phyloP scores from a whole-genome alignment of 495 filamentous ascomycete genomes.

The Cercophora scortea region DNA sequence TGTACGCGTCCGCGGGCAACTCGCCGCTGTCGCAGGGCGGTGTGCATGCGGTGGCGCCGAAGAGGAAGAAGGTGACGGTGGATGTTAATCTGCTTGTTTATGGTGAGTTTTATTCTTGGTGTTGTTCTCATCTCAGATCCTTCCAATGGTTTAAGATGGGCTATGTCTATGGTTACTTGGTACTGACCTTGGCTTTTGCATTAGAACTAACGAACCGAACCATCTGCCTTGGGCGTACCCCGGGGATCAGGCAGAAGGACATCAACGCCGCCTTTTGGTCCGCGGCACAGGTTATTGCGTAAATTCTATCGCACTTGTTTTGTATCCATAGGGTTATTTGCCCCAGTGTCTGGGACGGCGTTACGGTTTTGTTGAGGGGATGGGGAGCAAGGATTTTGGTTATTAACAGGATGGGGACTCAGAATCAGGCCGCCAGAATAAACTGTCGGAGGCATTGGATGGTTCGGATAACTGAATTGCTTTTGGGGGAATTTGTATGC shows the following conservation, averaged over 20 bases:
- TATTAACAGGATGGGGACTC: too few species aligned
- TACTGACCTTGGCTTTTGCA: background rate
- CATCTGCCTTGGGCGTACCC: conserved; percentile 54
- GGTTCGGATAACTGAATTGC: too few species aligned
- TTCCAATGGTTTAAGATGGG: background rate
- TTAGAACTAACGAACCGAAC: conserved; percentile 21
- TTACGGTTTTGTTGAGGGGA: too few species aligned
- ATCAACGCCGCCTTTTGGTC: conserved; percentile 50
- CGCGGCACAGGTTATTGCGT: conserved; percentile 3
- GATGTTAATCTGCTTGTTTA: conserved; percentile 19
- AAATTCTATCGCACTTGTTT: background rate
- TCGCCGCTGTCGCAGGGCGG: background rate
- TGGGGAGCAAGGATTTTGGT: too few species aligned
- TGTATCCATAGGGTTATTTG: too few species aligned
- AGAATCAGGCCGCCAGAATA: too few species aligned
- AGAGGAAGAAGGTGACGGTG: conserved; percentile 14
- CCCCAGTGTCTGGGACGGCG: too few species aligned
- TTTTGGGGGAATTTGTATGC: too few species aligned
- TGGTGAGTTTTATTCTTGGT: conserved; percentile 6
- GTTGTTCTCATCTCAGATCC: too few species aligned
- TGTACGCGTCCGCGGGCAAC: background rate
- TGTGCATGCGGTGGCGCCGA: background rate
- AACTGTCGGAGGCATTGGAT: too few species aligned
- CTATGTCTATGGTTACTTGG: too few species aligned
- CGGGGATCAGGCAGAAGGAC: conserved; percentile 51